phyloP scores from a whole-genome alignment of 75 land plant genomes.

The Azolla pinnata region DNA sequence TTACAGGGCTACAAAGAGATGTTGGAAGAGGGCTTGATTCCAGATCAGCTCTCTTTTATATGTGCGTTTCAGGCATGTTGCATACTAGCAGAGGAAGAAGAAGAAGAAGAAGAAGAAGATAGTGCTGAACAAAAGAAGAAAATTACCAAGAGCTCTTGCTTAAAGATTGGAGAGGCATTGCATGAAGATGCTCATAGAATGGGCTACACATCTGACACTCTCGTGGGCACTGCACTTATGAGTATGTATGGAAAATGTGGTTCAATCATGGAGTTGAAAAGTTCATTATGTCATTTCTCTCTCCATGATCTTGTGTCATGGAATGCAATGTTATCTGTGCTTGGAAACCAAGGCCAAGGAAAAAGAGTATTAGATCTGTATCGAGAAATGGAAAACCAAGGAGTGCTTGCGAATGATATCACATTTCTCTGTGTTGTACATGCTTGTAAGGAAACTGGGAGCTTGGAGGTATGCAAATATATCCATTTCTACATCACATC shows the following conservation, averaged over 20 bases:
- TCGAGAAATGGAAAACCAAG: neutral
- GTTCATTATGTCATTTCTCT: neutral
- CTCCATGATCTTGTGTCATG: neutral
- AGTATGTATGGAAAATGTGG: neutral
- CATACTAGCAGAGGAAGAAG: neutral
- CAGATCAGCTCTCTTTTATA: slow-evolving; percentile 19
- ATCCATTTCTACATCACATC: neutral
- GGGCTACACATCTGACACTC: neutral
- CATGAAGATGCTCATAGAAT: neutral
- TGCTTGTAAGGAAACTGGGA: neutral
- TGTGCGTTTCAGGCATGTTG: slow-evolving; percentile 18
- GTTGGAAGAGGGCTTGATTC: slow-evolving; percentile 15
- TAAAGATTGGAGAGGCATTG: neutral
- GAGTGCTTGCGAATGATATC: neutral
- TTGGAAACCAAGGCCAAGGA: neutral
- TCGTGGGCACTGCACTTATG: neutral
- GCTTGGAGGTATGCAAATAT: neutral
- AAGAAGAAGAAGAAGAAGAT: neutral
- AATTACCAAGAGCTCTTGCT: neutral
- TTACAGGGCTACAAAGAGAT: slow-evolving; percentile 18
- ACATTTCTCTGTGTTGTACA: neutral
- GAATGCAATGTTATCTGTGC: neutral
- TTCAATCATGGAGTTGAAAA: neutral
- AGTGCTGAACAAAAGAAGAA: too few species aligned
- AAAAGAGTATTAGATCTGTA: neutral